phyloP scores from a whole-genome alignment of 2,329 filamentous ascomycete species.

The Ophiostoma populinum region DNA sequence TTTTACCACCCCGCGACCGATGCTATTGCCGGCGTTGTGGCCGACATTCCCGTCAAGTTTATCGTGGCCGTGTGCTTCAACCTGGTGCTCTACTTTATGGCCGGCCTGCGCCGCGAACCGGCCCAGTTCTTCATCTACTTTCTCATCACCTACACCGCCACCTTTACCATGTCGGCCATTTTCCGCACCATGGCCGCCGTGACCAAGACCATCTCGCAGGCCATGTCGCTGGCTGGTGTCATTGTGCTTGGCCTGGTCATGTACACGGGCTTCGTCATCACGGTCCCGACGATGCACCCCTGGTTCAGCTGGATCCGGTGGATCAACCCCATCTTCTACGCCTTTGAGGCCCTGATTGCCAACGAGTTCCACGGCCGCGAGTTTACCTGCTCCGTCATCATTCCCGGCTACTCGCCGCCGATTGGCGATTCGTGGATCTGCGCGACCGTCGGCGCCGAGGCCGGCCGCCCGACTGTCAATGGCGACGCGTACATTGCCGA shows the following conservation, averaged over 20 bases:
- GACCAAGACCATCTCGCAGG: slow-evolving; percentile 50
- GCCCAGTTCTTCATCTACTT: slow-evolving; percentile 76
- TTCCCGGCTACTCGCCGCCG: slow-evolving; percentile 19
- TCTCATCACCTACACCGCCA: slow-evolving; percentile 55
- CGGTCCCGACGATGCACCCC: slow-evolving; percentile 8
- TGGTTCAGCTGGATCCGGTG: slow-evolving; percentile 54
- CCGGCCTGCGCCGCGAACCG: slow-evolving; percentile 55
- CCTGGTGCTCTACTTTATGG: slow-evolving; percentile 70
- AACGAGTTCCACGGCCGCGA: slow-evolving; percentile 39
- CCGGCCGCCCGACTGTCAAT: slow-evolving; percentile 32
- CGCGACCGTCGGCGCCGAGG: slow-evolving; percentile 36
- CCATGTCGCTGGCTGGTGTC: slow-evolving; percentile 40
- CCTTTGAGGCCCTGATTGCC: slow-evolving; percentile 41
- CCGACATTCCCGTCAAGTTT: slow-evolving; percentile 70
- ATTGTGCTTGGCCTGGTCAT: slow-evolving; percentile 48
- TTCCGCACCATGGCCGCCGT: slow-evolving; percentile 65
- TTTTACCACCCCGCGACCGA: slow-evolving; percentile 82
- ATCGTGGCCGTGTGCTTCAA: slow-evolving; percentile 63
- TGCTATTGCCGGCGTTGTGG: slow-evolving; percentile 72
- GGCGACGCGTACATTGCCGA: slow-evolving; percentile 37
- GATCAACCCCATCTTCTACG: slow-evolving; percentile 44
- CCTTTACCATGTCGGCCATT: slow-evolving; percentile 68
- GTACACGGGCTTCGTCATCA: slow-evolving; percentile 21
- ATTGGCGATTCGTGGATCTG: slow-evolving; percentile 32
- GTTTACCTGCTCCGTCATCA: slow-evolving; percentile 28